phyloP scores from a whole-genome alignment of 2,329 filamentous ascomycete species.

The Aspergillus ibericus region DNA sequence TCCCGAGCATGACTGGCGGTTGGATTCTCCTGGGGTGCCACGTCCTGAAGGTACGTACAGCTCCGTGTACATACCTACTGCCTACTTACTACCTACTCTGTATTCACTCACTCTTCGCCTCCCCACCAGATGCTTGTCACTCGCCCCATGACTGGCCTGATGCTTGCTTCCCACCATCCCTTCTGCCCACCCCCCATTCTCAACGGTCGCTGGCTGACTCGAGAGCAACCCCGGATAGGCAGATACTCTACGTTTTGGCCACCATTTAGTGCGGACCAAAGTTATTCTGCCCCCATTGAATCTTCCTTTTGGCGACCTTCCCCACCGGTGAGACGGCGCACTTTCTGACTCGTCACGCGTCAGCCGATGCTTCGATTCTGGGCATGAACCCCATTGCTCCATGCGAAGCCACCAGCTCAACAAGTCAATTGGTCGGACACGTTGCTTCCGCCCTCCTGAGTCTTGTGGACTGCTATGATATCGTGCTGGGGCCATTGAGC shows the following conservation, averaged over 20 bases:
- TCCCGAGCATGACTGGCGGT: neutral
- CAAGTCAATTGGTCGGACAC: slow-evolving; percentile 12
- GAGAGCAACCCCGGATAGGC: neutral
- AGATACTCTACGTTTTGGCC: neutral
- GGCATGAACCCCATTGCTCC: slow-evolving; percentile 6
- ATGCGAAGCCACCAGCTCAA: slow-evolving; percentile 14
- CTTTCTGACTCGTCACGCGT: slow-evolving; percentile 36
- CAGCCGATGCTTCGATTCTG: slow-evolving; percentile 18
- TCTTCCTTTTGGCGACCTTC: slow-evolving; percentile 1
- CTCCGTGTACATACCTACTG: neutral
- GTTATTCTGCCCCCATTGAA: neutral
- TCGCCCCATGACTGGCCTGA: slow-evolving; percentile 1
- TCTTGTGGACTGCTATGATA: neutral
- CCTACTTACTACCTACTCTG: neutral
- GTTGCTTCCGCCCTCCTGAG: neutral
- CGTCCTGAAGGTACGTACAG: neutral
- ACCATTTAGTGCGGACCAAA: neutral
- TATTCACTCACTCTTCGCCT: neutral
- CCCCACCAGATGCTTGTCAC: neutral
- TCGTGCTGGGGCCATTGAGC: neutral
- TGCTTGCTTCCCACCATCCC: neutral
- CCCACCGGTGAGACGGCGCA: neutral
- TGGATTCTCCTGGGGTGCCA: neutral
- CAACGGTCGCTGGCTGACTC: slow-evolving; percentile 8
- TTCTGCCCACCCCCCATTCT: neutral